Base-by-base conservation (phyloP, 169 alveolate species). In the Plasmodium adleri region DNA sequence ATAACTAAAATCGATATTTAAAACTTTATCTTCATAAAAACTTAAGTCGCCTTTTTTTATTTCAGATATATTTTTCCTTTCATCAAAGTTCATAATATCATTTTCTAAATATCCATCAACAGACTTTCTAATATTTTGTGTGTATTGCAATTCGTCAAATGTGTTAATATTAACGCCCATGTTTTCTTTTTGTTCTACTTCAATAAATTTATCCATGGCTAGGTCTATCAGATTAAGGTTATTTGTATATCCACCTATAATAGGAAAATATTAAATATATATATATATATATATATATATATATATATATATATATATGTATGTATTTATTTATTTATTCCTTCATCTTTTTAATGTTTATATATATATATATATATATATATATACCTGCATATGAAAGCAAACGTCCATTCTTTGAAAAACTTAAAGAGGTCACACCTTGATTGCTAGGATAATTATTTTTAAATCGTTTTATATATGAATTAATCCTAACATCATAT, bases 351-450 rank as follows among this genome's bases (percentile, higher is more conserved):
- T 7, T 32, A 32, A 32, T 32, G 3, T 32, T 32, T 39, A 39
- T 39, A 39, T 39, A 39, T 39, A 26, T 26, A 26, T 26, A 22
- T 26, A 45, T 64, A 66, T 15, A 22, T 26, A 45, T 64, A 66
- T 15, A 56, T n/a, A 20, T 83, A 83, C 91, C 91, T 83, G 71
- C 91, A 68, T 68, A 83, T 0, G 91, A 50, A 17, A 83, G 76
- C 10, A 83, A 43, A 3, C 73, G 43, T 20, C 91, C 91, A 68
- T 83, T 63, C 70, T 83, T 83, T 17, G 91, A 83, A 83, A 83
- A 83, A 20, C 85, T 54, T 49, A 83, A 58, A n/a, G 91, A 83
- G 45, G 91, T 83, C 12, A 83, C 83, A 56, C 91, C 91, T 39
- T 83, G 74, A 47, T 39, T 83, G 63, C 91, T 83, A 26, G 85